Conservation (phyloP, 1,139 yeast species). For the Lizanozyma gosingica region DNA sequence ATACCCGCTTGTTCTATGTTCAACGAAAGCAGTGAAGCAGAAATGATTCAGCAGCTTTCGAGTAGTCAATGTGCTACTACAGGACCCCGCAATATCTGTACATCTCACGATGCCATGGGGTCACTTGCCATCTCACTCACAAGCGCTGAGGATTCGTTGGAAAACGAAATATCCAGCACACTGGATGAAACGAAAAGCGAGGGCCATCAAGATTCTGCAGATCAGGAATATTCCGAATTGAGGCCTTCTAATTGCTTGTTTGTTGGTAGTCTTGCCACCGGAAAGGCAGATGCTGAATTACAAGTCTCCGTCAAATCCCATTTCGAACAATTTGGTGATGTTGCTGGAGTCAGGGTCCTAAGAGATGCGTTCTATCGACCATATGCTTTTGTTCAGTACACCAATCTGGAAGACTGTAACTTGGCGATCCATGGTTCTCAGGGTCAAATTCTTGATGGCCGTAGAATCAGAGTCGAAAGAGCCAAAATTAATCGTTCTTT, state of each 20-base stretch:
- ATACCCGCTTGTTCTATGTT: too few relatives aligned
- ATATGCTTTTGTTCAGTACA: constrained; percentile 87
- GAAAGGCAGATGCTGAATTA: constrained; percentile 30
- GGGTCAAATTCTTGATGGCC: constrained; percentile 58
- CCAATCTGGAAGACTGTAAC: constrained; percentile 61
- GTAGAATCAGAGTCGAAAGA: constrained; percentile 77
- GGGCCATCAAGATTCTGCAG: too few relatives aligned
- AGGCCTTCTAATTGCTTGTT: constrained; percentile 39
- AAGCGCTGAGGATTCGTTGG: too few relatives aligned
- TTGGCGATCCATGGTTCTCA: constrained; percentile 64
- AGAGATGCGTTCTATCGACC: constrained; percentile 81
- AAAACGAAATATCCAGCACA: too few relatives aligned
- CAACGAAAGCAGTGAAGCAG: too few relatives aligned
- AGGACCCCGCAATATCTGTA: too few relatives aligned
- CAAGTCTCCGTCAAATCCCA: constrained; percentile 31
- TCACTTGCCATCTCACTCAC: neutral
- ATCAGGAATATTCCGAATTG: too few relatives aligned
- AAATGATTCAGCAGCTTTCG: too few relatives aligned
- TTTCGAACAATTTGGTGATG: constrained; percentile 56
- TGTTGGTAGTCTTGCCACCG: constrained; percentile 35
- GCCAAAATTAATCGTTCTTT: constrained; percentile 88
- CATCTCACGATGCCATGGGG: too few relatives aligned
- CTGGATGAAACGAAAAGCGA: too few relatives aligned
- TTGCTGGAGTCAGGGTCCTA: constrained; percentile 73
- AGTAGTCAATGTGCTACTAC: too few relatives aligned